These are phyloP conservation scores for Eimeria acervulina DNA, from an alignment of 169 alveolate genomes.

Conservation along the genomic window DNA sequence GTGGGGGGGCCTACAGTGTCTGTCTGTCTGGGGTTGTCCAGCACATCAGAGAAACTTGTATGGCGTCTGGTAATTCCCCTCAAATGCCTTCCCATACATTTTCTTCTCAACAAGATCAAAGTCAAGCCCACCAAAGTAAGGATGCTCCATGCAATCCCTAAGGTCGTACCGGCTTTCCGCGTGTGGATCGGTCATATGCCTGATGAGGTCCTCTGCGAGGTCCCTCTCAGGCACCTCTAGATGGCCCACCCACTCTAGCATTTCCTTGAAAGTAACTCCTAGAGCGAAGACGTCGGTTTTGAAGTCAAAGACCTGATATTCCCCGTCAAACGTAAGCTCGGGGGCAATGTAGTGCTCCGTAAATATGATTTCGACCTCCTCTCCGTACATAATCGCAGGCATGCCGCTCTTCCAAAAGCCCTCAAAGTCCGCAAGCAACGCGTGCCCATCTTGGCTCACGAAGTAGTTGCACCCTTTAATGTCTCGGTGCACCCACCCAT, in stretches of 20 bases:
- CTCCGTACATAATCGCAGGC: slow-evolving; percentile 65
- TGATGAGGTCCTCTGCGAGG: slow-evolving; percentile 16
- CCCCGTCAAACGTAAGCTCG: slow-evolving; percentile 49
- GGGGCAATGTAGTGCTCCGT: slow-evolving; percentile 76
- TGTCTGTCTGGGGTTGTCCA: slow-evolving; percentile 16
- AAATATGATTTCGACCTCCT: slow-evolving; percentile 48
- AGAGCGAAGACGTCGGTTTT: slow-evolving; percentile 73
- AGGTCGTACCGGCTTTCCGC: slow-evolving; percentile 49
- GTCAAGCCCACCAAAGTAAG: slow-evolving; percentile 61
- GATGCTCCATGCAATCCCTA: slow-evolving; percentile 58
- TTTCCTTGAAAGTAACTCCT: slow-evolving; percentile 58
- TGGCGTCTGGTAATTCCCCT: slow-evolving; percentile 61
- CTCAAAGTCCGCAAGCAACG: slow-evolving; percentile 79
- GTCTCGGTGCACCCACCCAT: slow-evolving; percentile 80
- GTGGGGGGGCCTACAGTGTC: slow-evolving; percentile 26
- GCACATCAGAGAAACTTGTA: slow-evolving; percentile 60
- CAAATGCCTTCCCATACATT: slow-evolving; percentile 61
- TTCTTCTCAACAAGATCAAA: slow-evolving; percentile 33
- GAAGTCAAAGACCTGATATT: slow-evolving; percentile 62
- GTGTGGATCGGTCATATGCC: slow-evolving; percentile 47
- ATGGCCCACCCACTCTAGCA: slow-evolving; percentile 33
- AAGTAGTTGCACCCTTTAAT: slow-evolving; percentile 77
- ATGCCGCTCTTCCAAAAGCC: slow-evolving; percentile 77
- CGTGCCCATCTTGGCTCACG: slow-evolving; percentile 80
- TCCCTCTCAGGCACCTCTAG: slow-evolving; percentile 25